phyloP scores from a whole-genome alignment of 768 basidiomycete genomes.

The Cubamyces lactineus region DNA sequence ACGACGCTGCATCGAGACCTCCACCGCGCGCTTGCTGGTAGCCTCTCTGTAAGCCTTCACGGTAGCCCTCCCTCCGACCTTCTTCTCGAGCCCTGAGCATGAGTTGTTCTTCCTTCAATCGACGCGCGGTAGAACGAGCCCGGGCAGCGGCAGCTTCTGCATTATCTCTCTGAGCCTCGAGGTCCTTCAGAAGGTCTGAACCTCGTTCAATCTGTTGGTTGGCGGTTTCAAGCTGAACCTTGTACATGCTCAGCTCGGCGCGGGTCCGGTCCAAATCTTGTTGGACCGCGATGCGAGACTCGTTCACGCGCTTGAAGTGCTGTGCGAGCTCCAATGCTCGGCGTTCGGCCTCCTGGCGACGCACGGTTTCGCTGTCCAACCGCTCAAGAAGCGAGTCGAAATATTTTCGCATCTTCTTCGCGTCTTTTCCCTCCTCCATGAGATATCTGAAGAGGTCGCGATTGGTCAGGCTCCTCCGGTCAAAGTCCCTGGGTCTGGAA shows the following conservation, averaged over 20 bases:
- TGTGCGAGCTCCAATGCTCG: constrained; percentile 51
- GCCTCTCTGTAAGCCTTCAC: constrained; percentile 41
- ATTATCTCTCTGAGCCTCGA: constrained; percentile 45
- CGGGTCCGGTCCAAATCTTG: constrained; percentile 41
- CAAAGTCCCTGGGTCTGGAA: constrained; percentile 20
- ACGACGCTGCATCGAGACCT: background rate
- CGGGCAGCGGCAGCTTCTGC: constrained; percentile 50
- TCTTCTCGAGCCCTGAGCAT: constrained; percentile 48
- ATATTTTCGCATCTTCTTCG: constrained; percentile 33
- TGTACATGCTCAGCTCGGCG: constrained; percentile 51
- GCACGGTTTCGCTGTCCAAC: constrained; percentile 45
- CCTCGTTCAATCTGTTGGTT: constrained; percentile 48
- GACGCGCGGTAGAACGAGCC: constrained; percentile 48
- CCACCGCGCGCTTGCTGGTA: constrained; percentile 27
- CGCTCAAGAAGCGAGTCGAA: constrained; percentile 35
- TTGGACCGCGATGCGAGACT: constrained; percentile 43
- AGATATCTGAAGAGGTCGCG: constrained; percentile 31
- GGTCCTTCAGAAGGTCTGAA: constrained; percentile 46
- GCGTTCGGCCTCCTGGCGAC: constrained; percentile 48
- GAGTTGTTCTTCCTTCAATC: constrained; percentile 45
- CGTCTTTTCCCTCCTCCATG: constrained; percentile 29
- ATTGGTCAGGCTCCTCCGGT: constrained; percentile 25
- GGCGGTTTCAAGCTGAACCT: constrained; percentile 48
- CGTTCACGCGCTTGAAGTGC: constrained; percentile 44
- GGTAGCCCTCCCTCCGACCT: constrained; percentile 44